Evolutionary conservation across 176 grass and related monocot genomes (phyloP).

Genomic region (Musa beccarii): DNA sequence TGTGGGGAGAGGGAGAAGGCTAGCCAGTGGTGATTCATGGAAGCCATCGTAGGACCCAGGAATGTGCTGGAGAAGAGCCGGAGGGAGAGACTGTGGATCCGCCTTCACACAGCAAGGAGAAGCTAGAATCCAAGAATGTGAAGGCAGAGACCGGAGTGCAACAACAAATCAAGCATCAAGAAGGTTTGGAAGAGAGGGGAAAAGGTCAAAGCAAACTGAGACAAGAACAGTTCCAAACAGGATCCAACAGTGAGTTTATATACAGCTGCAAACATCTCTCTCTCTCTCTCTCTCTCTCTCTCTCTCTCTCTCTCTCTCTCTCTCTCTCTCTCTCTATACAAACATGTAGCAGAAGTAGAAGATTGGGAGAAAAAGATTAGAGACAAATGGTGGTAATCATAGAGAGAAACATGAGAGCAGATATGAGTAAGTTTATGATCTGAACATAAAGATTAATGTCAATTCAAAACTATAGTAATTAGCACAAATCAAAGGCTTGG

Average conservation of each 20-base stretch:
- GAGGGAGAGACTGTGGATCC: too few species aligned
- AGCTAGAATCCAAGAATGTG: slow-evolving; percentile 4
- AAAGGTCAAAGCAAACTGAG: not conserved
- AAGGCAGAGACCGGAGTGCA: not conserved
- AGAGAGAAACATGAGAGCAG: not conserved
- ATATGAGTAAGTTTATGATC: too few species aligned
- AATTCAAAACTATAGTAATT: too few species aligned
- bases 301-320: not conserved
- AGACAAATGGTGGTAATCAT: not conserved
- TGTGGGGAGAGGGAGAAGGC: slow-evolving; percentile 83
- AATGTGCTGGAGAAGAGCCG: too few species aligned
- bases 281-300: not conserved
- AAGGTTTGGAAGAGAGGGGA: not conserved
- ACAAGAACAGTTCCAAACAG: too few species aligned
- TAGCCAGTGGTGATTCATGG: slow-evolving; percentile 94
- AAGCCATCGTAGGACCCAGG: slow-evolving; percentile 28
- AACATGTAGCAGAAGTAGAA: not conserved
- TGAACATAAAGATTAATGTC: too few species aligned
- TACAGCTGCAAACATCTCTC: not conserved
- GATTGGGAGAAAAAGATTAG: not conserved
- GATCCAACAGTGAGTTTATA: slow-evolving; percentile 2
- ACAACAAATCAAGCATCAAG: not conserved
- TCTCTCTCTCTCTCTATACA: not conserved
- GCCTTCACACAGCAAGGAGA: not conserved
- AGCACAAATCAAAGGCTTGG: too few species aligned